phyloP scores from a whole-genome alignment of 768 basidiomycete genomes.

The Neoboletus magnificus region DNA sequence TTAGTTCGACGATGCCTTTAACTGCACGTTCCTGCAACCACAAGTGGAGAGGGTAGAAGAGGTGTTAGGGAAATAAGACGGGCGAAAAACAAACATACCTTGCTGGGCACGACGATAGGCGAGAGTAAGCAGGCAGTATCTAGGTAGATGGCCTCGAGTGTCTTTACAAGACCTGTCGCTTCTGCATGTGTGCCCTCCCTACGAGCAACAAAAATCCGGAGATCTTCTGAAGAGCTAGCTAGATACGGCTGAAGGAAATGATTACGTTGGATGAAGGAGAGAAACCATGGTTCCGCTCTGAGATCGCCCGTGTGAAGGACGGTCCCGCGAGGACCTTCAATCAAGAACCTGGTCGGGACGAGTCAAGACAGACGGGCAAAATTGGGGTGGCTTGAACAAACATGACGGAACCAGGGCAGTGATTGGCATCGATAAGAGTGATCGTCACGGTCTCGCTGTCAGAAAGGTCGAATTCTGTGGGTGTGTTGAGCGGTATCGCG shows the following conservation, averaged over 20 bases:
- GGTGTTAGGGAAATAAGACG: not conserved
- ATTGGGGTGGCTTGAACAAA: conserved; percentile 32
- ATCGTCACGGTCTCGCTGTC: conserved; percentile 59
- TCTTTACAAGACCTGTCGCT: conserved; percentile 35
- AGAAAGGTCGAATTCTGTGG: conserved; percentile 58
- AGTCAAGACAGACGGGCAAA: not conserved
- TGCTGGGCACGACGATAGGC: conserved; percentile 50
- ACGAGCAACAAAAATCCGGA: conserved; percentile 25
- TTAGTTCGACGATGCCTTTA: conserved; percentile 62
- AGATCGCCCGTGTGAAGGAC: conserved; percentile 94
- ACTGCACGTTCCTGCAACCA: conserved; percentile 58
- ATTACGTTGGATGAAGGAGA: conserved; percentile 65
- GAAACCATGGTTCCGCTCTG: conserved; percentile 79
- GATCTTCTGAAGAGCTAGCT: conserved; percentile 28
- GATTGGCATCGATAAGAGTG: conserved; percentile 87
- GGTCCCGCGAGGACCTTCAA: conserved; percentile 65
- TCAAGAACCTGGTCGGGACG: conserved; percentile 64
- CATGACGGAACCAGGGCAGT: conserved; percentile 95
- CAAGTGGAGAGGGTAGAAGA: not conserved
- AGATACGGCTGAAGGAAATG: conserved; percentile 74
- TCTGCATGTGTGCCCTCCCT: conserved; percentile 21
- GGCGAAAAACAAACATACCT: conserved; percentile 37
- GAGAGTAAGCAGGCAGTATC: conserved; percentile 74
- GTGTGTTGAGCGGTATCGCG: conserved; percentile 57
- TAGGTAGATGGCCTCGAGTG: conserved; percentile 75